Base-by-base conservation (phyloP, 1,284 basidiomycete species). In the Cryptococcus jaspeensis region DNA sequence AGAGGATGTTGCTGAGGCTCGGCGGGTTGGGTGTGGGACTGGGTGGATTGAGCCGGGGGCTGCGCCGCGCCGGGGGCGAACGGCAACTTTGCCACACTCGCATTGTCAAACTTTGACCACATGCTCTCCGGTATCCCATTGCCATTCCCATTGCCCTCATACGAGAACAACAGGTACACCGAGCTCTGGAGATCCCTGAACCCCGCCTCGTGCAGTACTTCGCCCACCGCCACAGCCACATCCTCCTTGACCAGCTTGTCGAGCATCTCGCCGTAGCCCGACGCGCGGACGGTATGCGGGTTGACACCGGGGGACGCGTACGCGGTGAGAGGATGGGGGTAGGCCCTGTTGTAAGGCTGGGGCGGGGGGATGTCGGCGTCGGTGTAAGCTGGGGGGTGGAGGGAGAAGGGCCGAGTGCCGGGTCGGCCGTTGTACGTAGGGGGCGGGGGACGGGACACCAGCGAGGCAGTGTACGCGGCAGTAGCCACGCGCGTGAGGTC, bases 261-360 rank as follows among this genome's bases (percentile, higher is more conserved):
- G 2, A 76, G 66, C 1, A 60, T 44, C 11, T 55, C 36, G 8
- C 56, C 61, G 49, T 73, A 74, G 0, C 69, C 69, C 1, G 67
- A 69, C 1, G 38, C 41, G 3, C 38, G 40, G 42, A 71, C 62
- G 0, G 66, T 45, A 2, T 56, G 51, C 9, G 67, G 64, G 48
- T 76, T 76, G 56, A 72, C 68, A 4, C 66, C 67, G 0, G 67
- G 72, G 0, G 72, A 73, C 5, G 70, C 69, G 55, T 76, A 76
- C 5, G 65, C 66, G 3, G 70, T 71, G 23, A 76, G 47, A 5
- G 74, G 74, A 53, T 76, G 74, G 1, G 74, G 74, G 49, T 71
- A 76, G 9, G 62, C 63, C 1, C 61, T 16, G 54, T 74, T 74
- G 70, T 76, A 76, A 2, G 72, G 59, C 22, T 60, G 32, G 9